Conservation (phyloP, 257 asterid genomes). For the Nicotiana otophora region DNA sequence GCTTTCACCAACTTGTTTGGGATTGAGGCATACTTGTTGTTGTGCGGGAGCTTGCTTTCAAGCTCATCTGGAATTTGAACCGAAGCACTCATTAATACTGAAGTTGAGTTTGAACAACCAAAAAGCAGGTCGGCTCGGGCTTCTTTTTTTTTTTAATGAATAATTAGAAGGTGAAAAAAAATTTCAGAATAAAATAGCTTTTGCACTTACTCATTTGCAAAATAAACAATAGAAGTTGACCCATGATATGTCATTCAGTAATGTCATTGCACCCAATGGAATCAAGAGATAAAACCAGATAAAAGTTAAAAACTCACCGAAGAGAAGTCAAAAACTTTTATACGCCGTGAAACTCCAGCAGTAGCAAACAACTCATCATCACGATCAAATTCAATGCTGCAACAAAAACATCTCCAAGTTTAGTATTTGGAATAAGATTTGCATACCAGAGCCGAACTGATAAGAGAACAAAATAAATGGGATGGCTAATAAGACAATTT, state of each 20-base stretch:
- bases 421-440: not conserved
- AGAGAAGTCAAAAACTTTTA: conserved; percentile 47
- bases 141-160: not conserved
- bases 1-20: not conserved
- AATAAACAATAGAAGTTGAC: not conserved
- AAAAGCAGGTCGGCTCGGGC: not conserved
- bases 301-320: conserved; percentile 24
- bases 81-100: not conserved
- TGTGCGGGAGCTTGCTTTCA: not conserved
- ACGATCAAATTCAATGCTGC: conserved; percentile 52
- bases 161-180: not conserved
- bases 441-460: not conserved
- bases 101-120: not conserved
- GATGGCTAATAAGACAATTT: not conserved
- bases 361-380: conserved; percentile 55
- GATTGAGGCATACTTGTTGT: not conserved
- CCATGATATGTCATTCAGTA: not conserved
- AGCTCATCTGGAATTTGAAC: not conserved
- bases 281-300: not conserved
- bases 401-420: conserved; percentile 5
- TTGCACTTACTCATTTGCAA: not conserved
- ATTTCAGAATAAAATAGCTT: conserved; percentile 3
- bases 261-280: not conserved
- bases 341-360: conserved; percentile 51
- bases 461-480: not conserved